A percentile compares a stretch with the other conserved stretches of the same genome.
These are phyloP conservation scores for Drechmeria coniospora DNA, from an alignment of 2,329 filamentous ascomycete genomes.

Conservation along the genomic window DNA sequence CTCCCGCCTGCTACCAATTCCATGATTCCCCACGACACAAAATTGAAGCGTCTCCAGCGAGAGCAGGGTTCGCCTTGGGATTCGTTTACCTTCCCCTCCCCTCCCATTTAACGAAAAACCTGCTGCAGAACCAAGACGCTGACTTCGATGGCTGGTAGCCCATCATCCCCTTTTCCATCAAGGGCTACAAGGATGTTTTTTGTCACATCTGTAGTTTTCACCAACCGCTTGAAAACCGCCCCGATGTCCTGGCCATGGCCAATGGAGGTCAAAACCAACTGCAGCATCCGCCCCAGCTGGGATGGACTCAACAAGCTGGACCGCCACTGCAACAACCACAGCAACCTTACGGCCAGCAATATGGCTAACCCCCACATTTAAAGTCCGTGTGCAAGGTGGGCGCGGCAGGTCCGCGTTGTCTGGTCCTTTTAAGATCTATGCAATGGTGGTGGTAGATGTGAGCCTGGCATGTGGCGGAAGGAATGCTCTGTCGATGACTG, in stretches of 20 bases:
- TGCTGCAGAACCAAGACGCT: constrained; percentile 4
- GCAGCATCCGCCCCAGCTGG: constrained; percentile 13
- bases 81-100: neutral
- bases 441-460: too few relatives aligned
- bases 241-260: constrained; percentile 38
- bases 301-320: constrained; percentile 12
- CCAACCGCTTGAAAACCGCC: constrained; percentile 45
- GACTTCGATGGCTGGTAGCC: constrained; percentile 28
- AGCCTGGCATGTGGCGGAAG: too few relatives aligned
- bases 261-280: constrained; percentile 18
- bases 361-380: too few relatives aligned
- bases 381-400: too few relatives aligned
- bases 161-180: constrained; percentile 53
- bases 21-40: too few relatives aligned
- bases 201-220: constrained; percentile 67
- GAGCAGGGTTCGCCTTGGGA: too few relatives aligned
- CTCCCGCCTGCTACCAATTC: neutral
- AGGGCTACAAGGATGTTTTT: constrained; percentile 51
- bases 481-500: too few relatives aligned
- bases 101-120: neutral
- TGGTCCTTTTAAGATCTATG: too few relatives aligned
- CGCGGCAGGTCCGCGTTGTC: too few relatives aligned
- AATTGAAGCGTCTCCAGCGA: too few relatives aligned
- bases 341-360: constrained; percentile 14
- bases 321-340: constrained; percentile 11